Percentiles rank a stretch among this genome's conserved stretches.
Conservation (phyloP, 1,139 yeast genomes). For the Hyphopichia burtonii region DNA sequence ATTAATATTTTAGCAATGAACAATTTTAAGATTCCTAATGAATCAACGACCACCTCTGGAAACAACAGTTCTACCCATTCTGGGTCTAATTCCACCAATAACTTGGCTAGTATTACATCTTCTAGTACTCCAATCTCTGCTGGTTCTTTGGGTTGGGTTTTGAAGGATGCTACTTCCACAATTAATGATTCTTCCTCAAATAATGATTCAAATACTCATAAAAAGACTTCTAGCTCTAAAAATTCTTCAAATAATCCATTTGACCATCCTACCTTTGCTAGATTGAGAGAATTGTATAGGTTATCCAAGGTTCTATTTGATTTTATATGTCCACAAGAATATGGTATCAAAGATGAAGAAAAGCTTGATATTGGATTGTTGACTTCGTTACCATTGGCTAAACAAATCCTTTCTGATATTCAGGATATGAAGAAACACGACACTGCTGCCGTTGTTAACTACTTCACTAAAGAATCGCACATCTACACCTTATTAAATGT, state of each 20-base stretch:
- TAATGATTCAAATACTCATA: constrained; percentile 23
- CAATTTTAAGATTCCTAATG: constrained; percentile 59
- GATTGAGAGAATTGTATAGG: constrained; percentile 83
- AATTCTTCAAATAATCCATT: constrained; percentile 55
- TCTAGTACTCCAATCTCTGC: constrained; percentile 44
- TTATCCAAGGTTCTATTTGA: constrained; percentile 93
- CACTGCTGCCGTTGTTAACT: constrained; percentile 80
- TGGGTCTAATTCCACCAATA: constrained; percentile 27
- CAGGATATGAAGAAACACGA: constrained; percentile 76
- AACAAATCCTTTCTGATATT: constrained; percentile 79
- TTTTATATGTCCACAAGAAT: constrained; percentile 97
- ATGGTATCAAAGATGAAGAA: constrained; percentile 94
- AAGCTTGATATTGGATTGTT: constrained; percentile 93
- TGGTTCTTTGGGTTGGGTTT: constrained; percentile 75
- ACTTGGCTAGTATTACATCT: constrained; percentile 23
- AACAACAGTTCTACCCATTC: constrained; percentile 13
- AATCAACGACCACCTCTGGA: constrained; percentile 6
- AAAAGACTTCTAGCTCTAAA: constrained; percentile 2
- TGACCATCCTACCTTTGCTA: constrained; percentile 76
- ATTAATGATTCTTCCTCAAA: constrained; percentile 20
- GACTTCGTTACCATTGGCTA: constrained; percentile 92
- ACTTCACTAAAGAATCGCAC: constrained; percentile 96
- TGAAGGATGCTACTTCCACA: constrained; percentile 48
- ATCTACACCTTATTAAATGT: constrained; percentile 91
- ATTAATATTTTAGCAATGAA: constrained; percentile 76